These are phyloP conservation scores for Calonectria pteridis DNA, from an alignment of 2,329 filamentous ascomycete genomes.

Conservation along the genomic window DNA sequence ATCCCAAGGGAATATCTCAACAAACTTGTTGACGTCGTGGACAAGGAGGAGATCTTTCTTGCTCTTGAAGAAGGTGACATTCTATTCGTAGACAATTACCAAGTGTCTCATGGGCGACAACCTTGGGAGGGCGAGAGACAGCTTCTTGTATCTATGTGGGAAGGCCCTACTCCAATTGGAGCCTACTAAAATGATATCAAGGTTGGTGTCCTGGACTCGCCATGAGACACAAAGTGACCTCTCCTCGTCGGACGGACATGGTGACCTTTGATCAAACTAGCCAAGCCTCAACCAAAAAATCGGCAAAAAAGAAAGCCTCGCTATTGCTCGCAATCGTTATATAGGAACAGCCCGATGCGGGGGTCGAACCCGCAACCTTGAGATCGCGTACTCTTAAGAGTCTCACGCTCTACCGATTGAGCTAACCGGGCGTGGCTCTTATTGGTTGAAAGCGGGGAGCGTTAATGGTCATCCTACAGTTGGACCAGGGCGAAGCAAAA, in stretches of 20 bases:
- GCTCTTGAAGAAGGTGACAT: constrained; percentile 19
- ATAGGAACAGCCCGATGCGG: constrained; percentile 51
- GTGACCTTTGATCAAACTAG: not conserved
- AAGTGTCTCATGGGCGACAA: constrained; percentile 27
- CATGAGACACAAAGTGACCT: not conserved
- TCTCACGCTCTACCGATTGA: constrained; percentile 72
- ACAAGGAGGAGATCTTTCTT: constrained; percentile 18
- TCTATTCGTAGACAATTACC: constrained; percentile 25
- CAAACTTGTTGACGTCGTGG: constrained; percentile 18
- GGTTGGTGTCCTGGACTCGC: not conserved
- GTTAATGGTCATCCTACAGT: not conserved
- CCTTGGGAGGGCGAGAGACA: constrained; percentile 31
- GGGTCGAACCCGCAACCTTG: constrained; percentile 68
- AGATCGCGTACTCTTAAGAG: constrained; percentile 65
- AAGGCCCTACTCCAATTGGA: constrained; percentile 17
- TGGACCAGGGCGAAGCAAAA: rapidly evolving
- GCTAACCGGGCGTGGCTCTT: constrained; percentile 43
- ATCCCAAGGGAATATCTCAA: constrained; percentile 22
- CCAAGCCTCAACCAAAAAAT: not conserved
- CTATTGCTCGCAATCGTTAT: constrained; percentile 31
- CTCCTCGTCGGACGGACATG: not conserved
- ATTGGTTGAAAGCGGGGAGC: not conserved
- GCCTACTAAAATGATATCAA: constrained; percentile 2
- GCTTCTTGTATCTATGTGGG: constrained; percentile 31
- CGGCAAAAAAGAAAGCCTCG: not conserved